Conservation (phyloP, 2,329 filamentous ascomycete species). For the Penicillium sp. region DNA sequence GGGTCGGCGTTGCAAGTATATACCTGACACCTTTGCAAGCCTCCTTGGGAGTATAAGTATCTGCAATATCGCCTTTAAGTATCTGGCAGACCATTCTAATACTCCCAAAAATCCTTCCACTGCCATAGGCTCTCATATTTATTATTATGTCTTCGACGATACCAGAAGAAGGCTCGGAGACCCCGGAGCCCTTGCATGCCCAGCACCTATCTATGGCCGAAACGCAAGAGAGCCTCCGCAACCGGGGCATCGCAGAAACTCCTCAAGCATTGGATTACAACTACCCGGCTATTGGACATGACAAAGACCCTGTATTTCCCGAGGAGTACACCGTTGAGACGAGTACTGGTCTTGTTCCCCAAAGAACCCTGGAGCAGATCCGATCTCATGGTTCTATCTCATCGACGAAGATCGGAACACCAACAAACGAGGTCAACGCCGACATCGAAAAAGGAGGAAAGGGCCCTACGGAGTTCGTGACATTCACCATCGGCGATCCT, state of each 20-base stretch:
- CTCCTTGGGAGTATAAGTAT: constrained; percentile 10
- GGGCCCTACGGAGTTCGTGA: constrained; percentile 39
- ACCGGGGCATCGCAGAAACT: constrained; percentile 19
- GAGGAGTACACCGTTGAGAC: constrained; percentile 21
- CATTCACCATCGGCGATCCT: constrained; percentile 58
- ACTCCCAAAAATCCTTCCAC: background rate
- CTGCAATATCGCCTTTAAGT: background rate
- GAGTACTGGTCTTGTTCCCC: constrained; percentile 16
- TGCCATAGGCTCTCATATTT: background rate
- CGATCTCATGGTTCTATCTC: constrained; percentile 13
- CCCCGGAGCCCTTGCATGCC: background rate
- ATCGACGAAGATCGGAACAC: constrained; percentile 1
- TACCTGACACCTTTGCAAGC: background rate
- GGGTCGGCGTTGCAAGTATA: constrained; percentile 6
- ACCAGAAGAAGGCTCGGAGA: constrained; percentile 2
- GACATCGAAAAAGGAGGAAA: constrained; percentile 24
- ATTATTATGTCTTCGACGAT: constrained; percentile 9
- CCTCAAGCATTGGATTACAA: constrained; percentile 23
- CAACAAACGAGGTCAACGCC: constrained; percentile 1
- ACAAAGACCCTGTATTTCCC: constrained; percentile 16
- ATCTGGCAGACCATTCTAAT: background rate
- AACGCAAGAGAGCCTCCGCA: constrained; percentile 19
- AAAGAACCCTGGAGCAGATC: constrained; percentile 15
- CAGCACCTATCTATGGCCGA: constrained; percentile 6
- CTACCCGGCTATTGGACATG: constrained; percentile 24